Percentiles rank a stretch among this genome's conserved stretches.
Evolutionary conservation across 805 yeast genomes (phyloP).

Genomic region (Candida insectorum): DNA sequence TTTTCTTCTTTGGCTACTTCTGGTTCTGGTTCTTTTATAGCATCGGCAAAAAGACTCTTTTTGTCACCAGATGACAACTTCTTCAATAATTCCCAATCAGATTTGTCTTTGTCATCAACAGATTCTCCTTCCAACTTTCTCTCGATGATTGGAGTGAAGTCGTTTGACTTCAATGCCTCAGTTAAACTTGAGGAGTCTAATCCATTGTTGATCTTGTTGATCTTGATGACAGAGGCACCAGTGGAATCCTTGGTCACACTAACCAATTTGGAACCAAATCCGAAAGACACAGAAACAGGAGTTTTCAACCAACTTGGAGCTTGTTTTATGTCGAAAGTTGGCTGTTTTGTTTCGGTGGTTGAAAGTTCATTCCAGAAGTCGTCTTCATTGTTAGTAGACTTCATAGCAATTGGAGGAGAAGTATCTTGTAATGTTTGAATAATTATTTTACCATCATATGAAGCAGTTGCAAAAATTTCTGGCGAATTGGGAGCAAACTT

Average conservation of each 20-base stretch:
- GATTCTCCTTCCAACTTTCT: conserved; percentile 43
- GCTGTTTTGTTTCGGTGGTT: conserved; percentile 65
- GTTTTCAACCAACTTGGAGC: conserved; percentile 88
- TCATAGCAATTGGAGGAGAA: conserved; percentile 49
- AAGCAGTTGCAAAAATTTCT: conserved; percentile 82
- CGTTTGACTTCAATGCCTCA: conserved; percentile 54
- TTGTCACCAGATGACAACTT: conserved; percentile 51
- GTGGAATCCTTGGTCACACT: conserved; percentile 41
- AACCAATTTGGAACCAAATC: conserved; percentile 90
- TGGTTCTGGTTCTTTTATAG: conserved; percentile 15
- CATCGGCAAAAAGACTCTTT: conserved; percentile 41
- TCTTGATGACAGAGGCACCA: conserved; percentile 39
- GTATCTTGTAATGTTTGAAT: conserved; percentile 90
- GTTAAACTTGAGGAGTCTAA: conserved; percentile 40
- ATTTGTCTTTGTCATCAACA: conserved; percentile 36
- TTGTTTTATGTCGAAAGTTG: conserved; percentile 66
- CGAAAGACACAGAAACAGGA: conserved; percentile 76
- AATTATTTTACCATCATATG: conserved; percentile 78
- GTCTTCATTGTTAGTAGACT: conserved; percentile 47
- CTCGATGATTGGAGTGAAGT: conserved; percentile 54
- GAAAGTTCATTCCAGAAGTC: conserved; percentile 86
- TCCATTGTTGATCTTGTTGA: conserved; percentile 43
- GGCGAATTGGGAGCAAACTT: conserved; percentile 86
- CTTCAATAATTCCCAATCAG: conserved; percentile 66
- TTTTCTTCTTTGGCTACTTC: conserved; percentile 6